A percentile compares a stretch with the other conserved stretches of the same genome.
Evolutionary conservation across 306 rosid species (phyloP).

Genomic region (Trichosanthes cucumerina): DNA sequence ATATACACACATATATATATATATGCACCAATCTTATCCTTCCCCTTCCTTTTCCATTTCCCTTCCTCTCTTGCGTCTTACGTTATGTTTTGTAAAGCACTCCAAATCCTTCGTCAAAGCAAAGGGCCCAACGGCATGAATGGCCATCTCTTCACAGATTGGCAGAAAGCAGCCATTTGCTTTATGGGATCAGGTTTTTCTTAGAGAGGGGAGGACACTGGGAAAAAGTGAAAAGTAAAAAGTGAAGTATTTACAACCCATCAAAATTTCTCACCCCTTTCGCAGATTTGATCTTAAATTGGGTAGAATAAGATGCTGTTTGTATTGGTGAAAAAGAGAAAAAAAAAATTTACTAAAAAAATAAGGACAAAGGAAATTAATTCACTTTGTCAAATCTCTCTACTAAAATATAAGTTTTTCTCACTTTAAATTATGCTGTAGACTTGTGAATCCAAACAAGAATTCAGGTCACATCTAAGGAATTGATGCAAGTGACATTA

Average conservation of each 20-base stretch:
- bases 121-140: constrained; percentile 6
- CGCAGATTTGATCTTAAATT: not conserved
- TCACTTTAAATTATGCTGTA: not conserved
- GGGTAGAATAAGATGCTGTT: not conserved
- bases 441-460: not conserved
- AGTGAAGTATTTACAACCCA: not conserved
- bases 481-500: not conserved
- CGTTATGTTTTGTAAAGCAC: constrained; percentile 4
- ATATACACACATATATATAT: not conserved
- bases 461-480: not conserved
- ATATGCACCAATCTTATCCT: not conserved
- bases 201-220: not conserved
- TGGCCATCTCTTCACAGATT: not conserved
- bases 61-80: not conserved
- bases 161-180: not conserved
- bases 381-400: not conserved
- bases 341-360: not conserved
- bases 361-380: not conserved
- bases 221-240: not conserved
- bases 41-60: not conserved
- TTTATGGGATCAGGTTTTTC: not conserved
- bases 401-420: not conserved
- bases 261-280: not conserved
- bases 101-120: constrained; percentile 4
- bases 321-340: not conserved